These are phyloP conservation scores for Hordeum marinum DNA, from an alignment of 176 grass and related monocot species.

Conservation along the genomic window DNA sequence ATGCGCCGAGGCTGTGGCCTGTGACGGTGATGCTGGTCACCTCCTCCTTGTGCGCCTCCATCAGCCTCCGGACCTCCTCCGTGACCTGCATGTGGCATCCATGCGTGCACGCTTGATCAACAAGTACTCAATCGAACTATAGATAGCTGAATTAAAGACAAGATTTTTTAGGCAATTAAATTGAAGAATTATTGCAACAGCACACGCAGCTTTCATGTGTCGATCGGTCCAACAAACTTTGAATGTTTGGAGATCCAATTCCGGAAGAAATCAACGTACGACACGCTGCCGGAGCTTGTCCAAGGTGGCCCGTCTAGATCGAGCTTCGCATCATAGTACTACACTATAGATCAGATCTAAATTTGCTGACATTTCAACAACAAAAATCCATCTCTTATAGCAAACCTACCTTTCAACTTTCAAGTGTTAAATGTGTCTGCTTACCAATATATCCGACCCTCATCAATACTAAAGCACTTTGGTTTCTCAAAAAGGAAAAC, in stretches of 20 bases:
- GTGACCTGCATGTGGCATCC: conserved; percentile 30
- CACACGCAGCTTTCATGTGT: neutral
- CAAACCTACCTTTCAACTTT: neutral
- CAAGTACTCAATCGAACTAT: neutral
- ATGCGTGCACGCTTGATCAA: neutral
- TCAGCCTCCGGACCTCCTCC: conserved; percentile 49
- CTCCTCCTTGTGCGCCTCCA: conserved; percentile 63
- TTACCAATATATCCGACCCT: neutral
- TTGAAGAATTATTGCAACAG: neutral
- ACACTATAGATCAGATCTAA: neutral
- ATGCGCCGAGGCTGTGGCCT: conserved; percentile 86
- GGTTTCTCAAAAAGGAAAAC: no score
- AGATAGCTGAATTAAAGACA: neutral
- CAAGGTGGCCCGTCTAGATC: neutral
- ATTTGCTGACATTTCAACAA: neutral
- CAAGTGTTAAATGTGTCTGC: neutral
- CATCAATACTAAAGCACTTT: neutral
- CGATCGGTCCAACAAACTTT: neutral
- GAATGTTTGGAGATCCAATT: neutral
- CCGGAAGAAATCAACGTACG: neutral
- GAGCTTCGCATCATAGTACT: neutral
- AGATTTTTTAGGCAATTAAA: neutral
- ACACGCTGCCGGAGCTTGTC: neutral
- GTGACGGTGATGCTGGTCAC: conserved; percentile 80
- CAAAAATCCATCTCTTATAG: neutral